A percentile compares a stretch with the other conserved stretches of the same genome.
These are phyloP conservation scores for Thielaviopsis punctulata DNA, from an alignment of 2,329 filamentous ascomycete genomes.

Conservation along the genomic window DNA sequence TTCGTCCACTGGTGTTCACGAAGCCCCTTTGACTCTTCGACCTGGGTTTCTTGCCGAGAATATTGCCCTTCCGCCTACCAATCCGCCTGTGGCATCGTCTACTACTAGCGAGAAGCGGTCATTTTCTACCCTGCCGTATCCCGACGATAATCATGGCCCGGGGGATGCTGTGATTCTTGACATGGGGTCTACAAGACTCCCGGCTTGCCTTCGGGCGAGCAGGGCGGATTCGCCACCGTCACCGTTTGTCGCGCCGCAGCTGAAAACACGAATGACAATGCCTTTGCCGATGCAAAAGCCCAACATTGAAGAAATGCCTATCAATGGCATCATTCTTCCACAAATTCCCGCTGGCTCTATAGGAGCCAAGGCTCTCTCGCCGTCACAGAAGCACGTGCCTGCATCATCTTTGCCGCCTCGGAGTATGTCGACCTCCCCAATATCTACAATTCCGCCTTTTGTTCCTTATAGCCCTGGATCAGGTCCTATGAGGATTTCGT, in stretches of 20 bases:
- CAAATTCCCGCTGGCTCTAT: too few species aligned
- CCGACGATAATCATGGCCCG: constrained; percentile 2
- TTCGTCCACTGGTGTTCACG: neutral
- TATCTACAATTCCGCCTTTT: neutral
- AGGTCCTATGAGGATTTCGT: neutral
- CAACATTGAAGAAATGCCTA: neutral
- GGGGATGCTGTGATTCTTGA: neutral
- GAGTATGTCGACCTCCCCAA: neutral
- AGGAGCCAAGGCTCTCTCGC: too few species aligned
- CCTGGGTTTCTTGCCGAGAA: constrained; percentile 4
- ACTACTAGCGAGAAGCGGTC: neutral
- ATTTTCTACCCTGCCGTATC: constrained; percentile 4
- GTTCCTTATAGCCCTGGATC: neutral
- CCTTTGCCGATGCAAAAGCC: neutral
- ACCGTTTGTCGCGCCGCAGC: neutral
- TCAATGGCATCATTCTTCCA: neutral
- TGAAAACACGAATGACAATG: neutral
- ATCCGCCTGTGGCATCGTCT: neutral
- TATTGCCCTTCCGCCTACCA: neutral
- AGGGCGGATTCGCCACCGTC: neutral
- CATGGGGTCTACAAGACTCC: neutral
- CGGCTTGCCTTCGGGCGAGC: too few species aligned
- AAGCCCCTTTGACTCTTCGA: constrained; percentile 1
- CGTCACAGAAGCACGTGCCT: too few species aligned
- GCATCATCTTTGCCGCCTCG: neutral